Conservation (phyloP, 1,139 yeast genomes). For the Geotrichum australiense region DNA sequence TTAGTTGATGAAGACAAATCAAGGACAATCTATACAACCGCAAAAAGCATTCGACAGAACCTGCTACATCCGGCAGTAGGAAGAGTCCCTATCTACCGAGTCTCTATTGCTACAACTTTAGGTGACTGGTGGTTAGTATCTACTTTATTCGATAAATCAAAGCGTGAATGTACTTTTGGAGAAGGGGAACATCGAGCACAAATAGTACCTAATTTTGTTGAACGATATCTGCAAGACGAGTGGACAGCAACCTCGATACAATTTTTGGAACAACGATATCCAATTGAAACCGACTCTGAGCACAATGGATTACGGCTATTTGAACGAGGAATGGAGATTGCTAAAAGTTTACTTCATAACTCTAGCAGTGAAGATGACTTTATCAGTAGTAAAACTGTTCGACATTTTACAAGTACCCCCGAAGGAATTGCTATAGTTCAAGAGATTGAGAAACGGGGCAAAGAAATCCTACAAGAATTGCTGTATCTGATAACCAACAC, state of each 20-base stretch:
- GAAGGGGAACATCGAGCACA: constrained; percentile 15
- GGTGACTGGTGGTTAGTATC: constrained; percentile 32
- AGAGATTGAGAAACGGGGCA: constrained; percentile 14
- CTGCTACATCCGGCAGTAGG: constrained; percentile 11
- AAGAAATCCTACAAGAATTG: constrained; percentile 9
- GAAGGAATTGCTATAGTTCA: constrained; percentile 11
- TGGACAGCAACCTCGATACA: constrained; percentile 11
- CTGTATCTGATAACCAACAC: neutral
- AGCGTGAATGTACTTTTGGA: constrained; percentile 15
- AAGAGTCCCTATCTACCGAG: constrained; percentile 21
- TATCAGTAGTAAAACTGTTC: constrained; percentile 7
- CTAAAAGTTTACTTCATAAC: neutral
- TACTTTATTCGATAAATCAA: constrained; percentile 21
- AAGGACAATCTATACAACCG: constrained; percentile 12
- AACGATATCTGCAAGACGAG: constrained; percentile 12
- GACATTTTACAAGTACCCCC: constrained; percentile 3
- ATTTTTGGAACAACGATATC: constrained; percentile 14
- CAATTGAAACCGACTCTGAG: constrained; percentile 11
- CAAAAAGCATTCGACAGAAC: constrained; percentile 9
- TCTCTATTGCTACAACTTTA: constrained; percentile 27
- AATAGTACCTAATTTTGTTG: constrained; percentile 9
- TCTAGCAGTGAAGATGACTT: neutral
- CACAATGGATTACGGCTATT: neutral
- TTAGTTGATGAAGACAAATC: constrained; percentile 16
- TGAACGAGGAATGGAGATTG: constrained; percentile 4